A percentile compares a stretch with the other conserved stretches of the same genome.
Evolutionary conservation across 2,329 filamentous ascomycete species (phyloP).

Genomic region (Trematosphaeria pertusa): DNA sequence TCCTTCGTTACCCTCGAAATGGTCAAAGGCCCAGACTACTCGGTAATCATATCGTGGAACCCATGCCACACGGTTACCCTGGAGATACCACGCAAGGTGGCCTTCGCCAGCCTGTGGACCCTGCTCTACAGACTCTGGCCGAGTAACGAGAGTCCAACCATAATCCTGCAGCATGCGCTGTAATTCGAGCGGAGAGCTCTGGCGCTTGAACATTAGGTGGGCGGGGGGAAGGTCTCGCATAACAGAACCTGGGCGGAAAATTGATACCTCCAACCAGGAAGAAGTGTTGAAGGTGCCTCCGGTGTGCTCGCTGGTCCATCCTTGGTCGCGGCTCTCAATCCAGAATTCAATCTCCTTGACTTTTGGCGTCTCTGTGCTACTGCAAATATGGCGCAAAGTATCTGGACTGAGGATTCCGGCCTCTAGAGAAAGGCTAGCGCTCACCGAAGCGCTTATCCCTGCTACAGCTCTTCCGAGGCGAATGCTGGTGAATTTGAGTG

Average conservation of each 20-base stretch:
- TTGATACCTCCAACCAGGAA: slow-evolving; percentile 43
- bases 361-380: slow-evolving; percentile 23
- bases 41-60: slow-evolving; percentile 14
- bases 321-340: slow-evolving; percentile 37
- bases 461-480: slow-evolving; percentile 5
- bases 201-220: neutral
- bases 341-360: slow-evolving; percentile 33
- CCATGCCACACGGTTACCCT: slow-evolving; percentile 37
- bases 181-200: slow-evolving; percentile 10
- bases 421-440: slow-evolving; percentile 26
- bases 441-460: slow-evolving; percentile 3
- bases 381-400: slow-evolving; percentile 7
- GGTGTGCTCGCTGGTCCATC: slow-evolving; percentile 39
- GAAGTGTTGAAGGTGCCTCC: slow-evolving; percentile 35
- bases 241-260: slow-evolving; percentile 27
- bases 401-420: slow-evolving; percentile 18
- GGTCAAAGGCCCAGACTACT: slow-evolving; percentile 26
- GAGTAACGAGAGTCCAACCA: slow-evolving; percentile 26
- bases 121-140: slow-evolving; percentile 22
- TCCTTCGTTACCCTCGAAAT: slow-evolving; percentile 27
- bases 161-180: slow-evolving; percentile 9
- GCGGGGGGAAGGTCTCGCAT: no score
- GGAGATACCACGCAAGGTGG: slow-evolving; percentile 39
- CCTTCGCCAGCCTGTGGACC: slow-evolving; percentile 34
- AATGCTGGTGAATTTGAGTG: slow-evolving; percentile 6